Percentiles rank a stretch among this genome's conserved stretches.
Evolutionary conservation across 768 basidiomycete species (phyloP).

Genomic region (Lactarius indigo): DNA sequence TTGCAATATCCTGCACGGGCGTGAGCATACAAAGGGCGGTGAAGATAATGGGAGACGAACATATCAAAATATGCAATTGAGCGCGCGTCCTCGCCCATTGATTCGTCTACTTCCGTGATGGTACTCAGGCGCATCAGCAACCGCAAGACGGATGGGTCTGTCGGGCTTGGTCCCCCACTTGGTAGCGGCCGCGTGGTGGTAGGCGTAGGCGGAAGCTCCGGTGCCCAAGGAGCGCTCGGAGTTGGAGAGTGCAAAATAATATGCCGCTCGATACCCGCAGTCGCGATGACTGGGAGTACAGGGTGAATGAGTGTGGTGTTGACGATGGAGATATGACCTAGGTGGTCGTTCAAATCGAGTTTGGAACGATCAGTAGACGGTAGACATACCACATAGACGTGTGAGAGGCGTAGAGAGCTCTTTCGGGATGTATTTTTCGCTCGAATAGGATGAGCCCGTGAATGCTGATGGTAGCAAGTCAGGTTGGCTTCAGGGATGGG

Average conservation of each 20-base stretch:
- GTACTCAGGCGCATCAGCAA: slow-evolving; percentile 32
- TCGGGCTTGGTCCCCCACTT: slow-evolving; percentile 32
- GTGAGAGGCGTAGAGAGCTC: slow-evolving; percentile 62
- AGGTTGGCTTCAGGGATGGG: neutral
- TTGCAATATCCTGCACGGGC: slow-evolving; percentile 49
- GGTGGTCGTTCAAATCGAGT: neutral
- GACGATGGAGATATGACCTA: slow-evolving; percentile 75
- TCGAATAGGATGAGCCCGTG: slow-evolving; percentile 30
- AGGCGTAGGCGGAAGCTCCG: slow-evolving; percentile 45
- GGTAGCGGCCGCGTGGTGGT: slow-evolving; percentile 46
- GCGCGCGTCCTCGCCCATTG: slow-evolving; percentile 41
- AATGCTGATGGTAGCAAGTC: slow-evolving; percentile 14
- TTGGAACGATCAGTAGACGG: neutral
- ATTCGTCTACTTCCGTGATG: slow-evolving; percentile 30
- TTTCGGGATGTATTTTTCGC: slow-evolving; percentile 52
- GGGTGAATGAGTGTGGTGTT: slow-evolving; percentile 76
- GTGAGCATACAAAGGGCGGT: slow-evolving; percentile 12
- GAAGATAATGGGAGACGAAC: slow-evolving; percentile 40
- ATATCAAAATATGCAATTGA: slow-evolving; percentile 70
- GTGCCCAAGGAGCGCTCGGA: slow-evolving; percentile 43
- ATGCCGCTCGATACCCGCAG: slow-evolving; percentile 70
- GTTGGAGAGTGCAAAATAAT: slow-evolving; percentile 69
- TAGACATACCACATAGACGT: slow-evolving; percentile 51
- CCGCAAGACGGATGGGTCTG: slow-evolving; percentile 38
- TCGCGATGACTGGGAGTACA: slow-evolving; percentile 57